Base-by-base conservation (phyloP, 2,329 filamentous ascomycete genomes). In the Colletotrichum sp. region DNA sequence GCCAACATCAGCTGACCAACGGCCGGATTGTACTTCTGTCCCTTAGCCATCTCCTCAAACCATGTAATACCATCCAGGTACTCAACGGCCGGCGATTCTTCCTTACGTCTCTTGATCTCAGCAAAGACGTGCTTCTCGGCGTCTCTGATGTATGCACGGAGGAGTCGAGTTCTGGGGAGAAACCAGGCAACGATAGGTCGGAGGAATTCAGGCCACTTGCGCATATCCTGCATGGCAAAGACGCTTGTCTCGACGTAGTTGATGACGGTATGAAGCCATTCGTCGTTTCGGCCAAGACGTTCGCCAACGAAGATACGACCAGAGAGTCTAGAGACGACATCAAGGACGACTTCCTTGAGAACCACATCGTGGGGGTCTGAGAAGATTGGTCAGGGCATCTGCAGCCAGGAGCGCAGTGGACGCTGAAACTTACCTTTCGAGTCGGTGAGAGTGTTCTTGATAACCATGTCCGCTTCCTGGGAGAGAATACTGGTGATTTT, bases 261-360 rank as follows among this genome's bases (percentile, higher is more conserved):
- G 80, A 87, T 81, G 65, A 85, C 79, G 65, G 88, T 84, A 2
- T 85, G 80, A 18, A 90, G 83, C 89, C 88, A 90, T 57, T 84
- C 81, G 36, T 84, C 79, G 77, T 90, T 84, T 5, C 86, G 86
- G 78, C 86, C 88, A 13, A 89, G 79, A 2, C 82, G 80, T 5
- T 81, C 78, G 6, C 89, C 89, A 4, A 90, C 79, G 76, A 90
- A 90, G 6, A 89, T 84, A 5, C 87, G 83, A 5, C 89, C 87
- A 0, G 89, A 89, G 16, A 90, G 77, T 8, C 88, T 86, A 13
- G 88, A 87, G 9, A 91, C 84, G 10, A 88, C 22, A 1, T 74
- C 65, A 13, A 75, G 72, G 18, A 73, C 26, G 5, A n/a, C 28
- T 34, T 68, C 28, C 30, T 68, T 68, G 44, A 57, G 48, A 22